Conservation (phyloP, 768 basidiomycete species). For the Solioccasus polychromus region DNA sequence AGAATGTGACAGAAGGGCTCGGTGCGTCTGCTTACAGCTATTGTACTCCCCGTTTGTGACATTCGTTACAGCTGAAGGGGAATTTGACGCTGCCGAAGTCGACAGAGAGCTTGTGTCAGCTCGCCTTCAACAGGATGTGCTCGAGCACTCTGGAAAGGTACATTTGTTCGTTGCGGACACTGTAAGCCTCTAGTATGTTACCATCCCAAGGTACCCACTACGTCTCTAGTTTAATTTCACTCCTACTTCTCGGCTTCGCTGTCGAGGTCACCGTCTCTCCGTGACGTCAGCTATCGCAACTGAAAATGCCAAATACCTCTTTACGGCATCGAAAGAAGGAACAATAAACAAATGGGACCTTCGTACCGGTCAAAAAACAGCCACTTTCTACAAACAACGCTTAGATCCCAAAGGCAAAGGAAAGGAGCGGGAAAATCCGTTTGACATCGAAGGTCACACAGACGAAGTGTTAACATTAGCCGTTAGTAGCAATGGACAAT, state of each 20-base stretch:
- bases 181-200: conserved; percentile 39
- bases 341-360: conserved; percentile 85
- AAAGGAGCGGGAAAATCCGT: conserved; percentile 51
- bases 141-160: conserved; percentile 85
- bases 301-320: conserved; percentile 71
- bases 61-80: conserved; percentile 62
- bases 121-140: conserved; percentile 86
- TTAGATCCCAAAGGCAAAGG: conserved; percentile 48
- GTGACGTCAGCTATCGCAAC: conserved; percentile 82
- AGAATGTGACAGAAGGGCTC: conserved; percentile 75
- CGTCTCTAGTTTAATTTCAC: conserved; percentile 54
- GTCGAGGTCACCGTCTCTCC: conserved; percentile 71
- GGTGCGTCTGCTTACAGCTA: conserved; percentile 38
- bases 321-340: conserved; percentile 89
- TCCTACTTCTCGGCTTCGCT: conserved; percentile 46
- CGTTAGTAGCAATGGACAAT: conserved; percentile 79
- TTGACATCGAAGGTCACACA: conserved; percentile 68
- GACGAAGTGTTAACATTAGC: conserved; percentile 86
- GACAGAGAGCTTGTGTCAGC: conserved; percentile 91
- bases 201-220: neutral
- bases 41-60: conserved; percentile 1
- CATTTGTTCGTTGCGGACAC: conserved; percentile 77
- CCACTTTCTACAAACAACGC: conserved; percentile 60
- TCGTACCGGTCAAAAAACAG: conserved; percentile 53
- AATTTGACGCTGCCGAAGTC: conserved; percentile 93